Evolutionary conservation across 2,329 filamentous ascomycete species (phyloP), one percentile per base, ranked within the genome.

Genomic region (Claviceps monticola): DNA sequence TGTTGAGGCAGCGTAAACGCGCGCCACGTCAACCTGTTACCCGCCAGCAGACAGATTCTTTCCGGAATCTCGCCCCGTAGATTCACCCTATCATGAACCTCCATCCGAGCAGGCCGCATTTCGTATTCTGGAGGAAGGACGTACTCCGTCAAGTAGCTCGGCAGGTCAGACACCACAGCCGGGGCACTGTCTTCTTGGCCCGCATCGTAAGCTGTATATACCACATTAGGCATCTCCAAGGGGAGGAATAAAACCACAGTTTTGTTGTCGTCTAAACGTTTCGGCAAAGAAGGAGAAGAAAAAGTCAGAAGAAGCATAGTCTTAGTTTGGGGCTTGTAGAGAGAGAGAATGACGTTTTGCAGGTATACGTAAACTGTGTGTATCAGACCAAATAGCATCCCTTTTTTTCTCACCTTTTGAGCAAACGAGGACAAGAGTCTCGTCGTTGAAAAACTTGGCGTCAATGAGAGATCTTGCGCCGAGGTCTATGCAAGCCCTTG

Each of bases 401-500:
- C 21, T 21, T 16, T n/a, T n/a, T 43, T 5, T 21, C 17, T 5
- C 29, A 72, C 74, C 69, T 50, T 57, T 44, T 62, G 60, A 66
- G 75, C 77, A 66, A 2, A 89, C 72, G 1, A 86, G 57, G 50
- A 88, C 71, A 1, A 89, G 62, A 0, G 69, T 72, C 13, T 73
- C 65, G 51, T 84, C 78, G 58, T 84, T 74, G 44, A 86, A 73
- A 59, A 89, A 88, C 60, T 83, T 82, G 14, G 84, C 64, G 61
- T 88, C 83, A 19, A 79, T 64, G 16, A 83, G 66, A n/a, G 64
- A 67, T 11, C 67, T 67, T 5, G 66, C 60, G 1, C 64, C 67
- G 1, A 79, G 63, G 36, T 65, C 64, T 8, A 80, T 55, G 23
- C 64, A 61, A 38, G 71, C 69, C 4, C 66, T 64, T n/a, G 63